Evolutionary conservation across 129 eudicot species (phyloP), one percentile per base, ranked within the genome.

Genomic region (Tagetes patula): DNA sequence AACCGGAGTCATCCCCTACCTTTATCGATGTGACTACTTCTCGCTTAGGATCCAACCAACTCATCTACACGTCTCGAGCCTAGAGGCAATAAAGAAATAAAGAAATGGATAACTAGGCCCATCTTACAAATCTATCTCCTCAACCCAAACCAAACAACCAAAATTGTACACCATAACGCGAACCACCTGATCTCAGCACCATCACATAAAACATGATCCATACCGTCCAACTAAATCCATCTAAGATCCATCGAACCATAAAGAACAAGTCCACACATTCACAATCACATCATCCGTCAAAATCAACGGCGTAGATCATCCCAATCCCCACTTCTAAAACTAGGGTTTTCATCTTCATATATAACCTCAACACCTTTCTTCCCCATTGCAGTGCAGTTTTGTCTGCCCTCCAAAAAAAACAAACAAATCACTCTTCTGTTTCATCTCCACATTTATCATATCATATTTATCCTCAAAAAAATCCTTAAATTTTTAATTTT

Each of bases 391-490:
- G 92, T 76, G 92, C 89, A 87, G 92, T 58, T 77, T 47, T 56
- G 59, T 73, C 92, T 84, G 89, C 89, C 87, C 93, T 87, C 92
- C 86, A 77, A 72, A 69, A 67, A 58, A 73, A 61, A 74, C 47
- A 83, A 75, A 45, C 37, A 78, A 61, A 52, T 68, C 39, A 6
- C 2, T 43, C 48, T 7, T 8, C 1, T 43, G 6, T 43, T 43
- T 20, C 27, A 20, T 20, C 27, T 20, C 27, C 27, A 20, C 27
- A 20, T 20, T 20, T 20, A 20, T 20, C 27, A 20, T 20, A 20
- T 20, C 27, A 20, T 20, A 20, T 20, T 20, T 20, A 20, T 20
- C 27, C 27, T 20, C 27, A 14, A 61, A 70, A 77, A 37, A n/a
- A 5, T 66, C 46, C 27, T 20, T 49, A 77, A 69, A 70, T 45